Evolutionary conservation across 306 rosid genomes (phyloP).

Genomic region (Canavalia gladiata): DNA sequence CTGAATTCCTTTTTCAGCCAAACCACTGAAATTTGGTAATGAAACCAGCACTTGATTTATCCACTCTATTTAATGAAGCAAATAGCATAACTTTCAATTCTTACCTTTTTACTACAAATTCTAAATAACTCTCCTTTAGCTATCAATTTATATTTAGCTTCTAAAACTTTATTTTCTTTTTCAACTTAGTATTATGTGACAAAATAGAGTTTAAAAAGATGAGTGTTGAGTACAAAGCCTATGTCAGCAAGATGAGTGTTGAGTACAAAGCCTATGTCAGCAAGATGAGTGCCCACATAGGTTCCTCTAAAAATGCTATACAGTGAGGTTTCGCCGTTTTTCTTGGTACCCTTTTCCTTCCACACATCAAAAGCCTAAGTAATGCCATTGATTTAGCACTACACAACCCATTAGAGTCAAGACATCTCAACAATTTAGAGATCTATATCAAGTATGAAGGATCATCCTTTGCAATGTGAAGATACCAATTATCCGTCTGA

Average conservation of each 20-base stretch:
- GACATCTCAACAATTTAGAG: conserved; percentile 2
- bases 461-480: neutral
- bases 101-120: neutral
- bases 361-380: conserved; percentile 9
- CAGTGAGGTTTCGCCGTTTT: neutral
- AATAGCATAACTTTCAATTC: neutral
- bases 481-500: neutral
- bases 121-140: neutral
- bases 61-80: neutral
- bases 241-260: too few relatives aligned
- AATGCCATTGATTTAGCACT: neutral
- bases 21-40: neutral
- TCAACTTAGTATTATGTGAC: neutral
- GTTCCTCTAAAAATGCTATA: neutral
- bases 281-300: neutral
- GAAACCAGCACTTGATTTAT: neutral
- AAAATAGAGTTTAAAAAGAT: neutral
- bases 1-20: neutral
- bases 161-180: neutral
- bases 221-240: neutral
- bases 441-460: neutral
- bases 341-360: conserved; percentile 8
- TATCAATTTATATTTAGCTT: neutral
- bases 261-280: neutral
- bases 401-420: neutral